Evolutionary conservation across 2,329 filamentous ascomycete species (phyloP).

Genomic region (Aspergillus sergii): DNA sequence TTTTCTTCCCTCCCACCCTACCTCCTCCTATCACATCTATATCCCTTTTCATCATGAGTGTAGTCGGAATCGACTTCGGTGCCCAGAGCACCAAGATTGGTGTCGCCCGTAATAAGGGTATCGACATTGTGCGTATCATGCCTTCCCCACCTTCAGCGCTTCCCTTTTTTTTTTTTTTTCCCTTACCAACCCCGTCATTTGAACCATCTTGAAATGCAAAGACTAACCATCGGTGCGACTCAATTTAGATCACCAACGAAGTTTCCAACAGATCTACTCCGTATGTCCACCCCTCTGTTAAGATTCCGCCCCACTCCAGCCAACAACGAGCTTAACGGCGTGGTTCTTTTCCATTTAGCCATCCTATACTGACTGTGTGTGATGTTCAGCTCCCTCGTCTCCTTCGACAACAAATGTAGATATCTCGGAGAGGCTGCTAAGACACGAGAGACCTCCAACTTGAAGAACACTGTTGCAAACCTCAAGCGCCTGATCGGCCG

Average conservation of each 20-base stretch:
- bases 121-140: conserved; percentile 84
- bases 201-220: neutral
- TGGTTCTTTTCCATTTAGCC: conserved; percentile 5
- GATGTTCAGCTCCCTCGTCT: conserved; percentile 75
- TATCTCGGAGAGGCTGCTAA: conserved; percentile 95
- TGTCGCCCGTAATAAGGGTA: conserved; percentile 96
- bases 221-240: conserved; percentile 20
- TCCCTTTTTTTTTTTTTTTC: neutral
- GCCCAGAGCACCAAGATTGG: conserved; percentile 96
- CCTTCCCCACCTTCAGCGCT: conserved; percentile 19
- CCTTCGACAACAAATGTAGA: conserved; percentile 90
- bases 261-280: conserved; percentile 97
- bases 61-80: conserved; percentile 88
- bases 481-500: conserved; percentile 93
- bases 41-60: conserved; percentile 55
- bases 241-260: conserved; percentile 87
- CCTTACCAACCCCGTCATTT: neutral
- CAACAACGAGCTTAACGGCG: neutral
- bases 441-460: conserved; percentile 98
- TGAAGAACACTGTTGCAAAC: conserved; percentile 95
- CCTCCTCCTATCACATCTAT: conserved; percentile 21
- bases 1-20: conserved; percentile 21
- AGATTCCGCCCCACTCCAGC: conserved; percentile 7
- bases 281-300: conserved; percentile 61
- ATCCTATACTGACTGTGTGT: conserved; percentile 20